Evolutionary conservation across 2,329 filamentous ascomycete genomes (phyloP), one percentile per base, ranked within the genome.

Genomic region (Curvularia sp.): DNA sequence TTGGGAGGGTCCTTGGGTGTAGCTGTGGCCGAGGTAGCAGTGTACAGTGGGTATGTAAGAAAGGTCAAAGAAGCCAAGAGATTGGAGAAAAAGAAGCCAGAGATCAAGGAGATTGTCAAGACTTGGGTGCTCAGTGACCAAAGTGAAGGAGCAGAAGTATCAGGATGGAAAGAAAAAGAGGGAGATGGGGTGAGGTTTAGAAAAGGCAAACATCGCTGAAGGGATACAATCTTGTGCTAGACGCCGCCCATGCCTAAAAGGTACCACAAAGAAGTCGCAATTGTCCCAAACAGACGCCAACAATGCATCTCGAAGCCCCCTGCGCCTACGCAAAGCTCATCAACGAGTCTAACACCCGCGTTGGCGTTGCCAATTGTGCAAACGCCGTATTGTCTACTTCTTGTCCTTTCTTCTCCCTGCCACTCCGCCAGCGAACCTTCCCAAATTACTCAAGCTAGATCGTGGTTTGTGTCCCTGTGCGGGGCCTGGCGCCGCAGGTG

Each of bases 41-140:
- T 95, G 5, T 94, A 94, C 71, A 84, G 85, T 7, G 89, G 88
- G 4, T 95, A 93, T 71, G 82, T 92, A 44, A 86, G 89, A 81
- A 86, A 89, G 60, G 82, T 93, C 68, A 82, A 84, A 0, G 84
- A 92, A 65, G 88, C 89, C 1, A 91, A 89, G 73, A 81, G 82
- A 62, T 85, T 83, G 63, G 87, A 90, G 62, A 82, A 81, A 57
- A 83, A 81, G 56, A 79, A 83, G 42, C 84, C 83, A 38, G 91
- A 93, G 76, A 82, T 85, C 18, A 91, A 87, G 75, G 81, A 91
- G 70, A 84, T 94, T 28, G 78, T 91, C 18, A 83, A 89, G 62
- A 92, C 87, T 2, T 93, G 91, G 91, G 84, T 90, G 1, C 75
- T 82, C 53, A 78, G 81, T 9, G 63, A 63, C n/a, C 44, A 47